A percentile compares a stretch with the other conserved stretches of the same genome.
phyloP scores from a whole-genome alignment of 2,329 filamentous ascomycete genomes.

The Colletotrichum eleusines region DNA sequence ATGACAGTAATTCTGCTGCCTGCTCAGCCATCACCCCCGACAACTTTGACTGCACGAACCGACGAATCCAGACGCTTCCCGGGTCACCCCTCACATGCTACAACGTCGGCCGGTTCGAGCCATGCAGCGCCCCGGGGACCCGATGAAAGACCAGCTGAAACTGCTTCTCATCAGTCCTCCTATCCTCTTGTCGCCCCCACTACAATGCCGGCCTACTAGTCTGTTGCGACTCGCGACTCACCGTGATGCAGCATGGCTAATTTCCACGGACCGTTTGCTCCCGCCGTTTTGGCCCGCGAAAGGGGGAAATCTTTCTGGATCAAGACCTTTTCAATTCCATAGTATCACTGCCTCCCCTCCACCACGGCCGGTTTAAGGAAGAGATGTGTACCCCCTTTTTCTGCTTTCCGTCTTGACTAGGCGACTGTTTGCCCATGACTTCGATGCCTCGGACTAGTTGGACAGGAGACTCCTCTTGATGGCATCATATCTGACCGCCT shows the following conservation, averaged over 20 bases:
- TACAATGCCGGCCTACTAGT: not conserved
- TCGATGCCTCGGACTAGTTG: not conserved
- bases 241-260: not conserved
- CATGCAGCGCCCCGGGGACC: not conserved
- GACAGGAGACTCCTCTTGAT: not conserved
- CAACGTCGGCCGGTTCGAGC: not conserved
- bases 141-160: not conserved
- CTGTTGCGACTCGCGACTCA: not conserved
- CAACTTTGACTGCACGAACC: not conserved
- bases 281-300: not conserved
- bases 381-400: not conserved
- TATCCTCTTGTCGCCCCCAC: not conserved
- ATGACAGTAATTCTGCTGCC: slow-evolving; percentile 31
- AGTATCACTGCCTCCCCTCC: not conserved
- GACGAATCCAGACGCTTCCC: slow-evolving; percentile 16
- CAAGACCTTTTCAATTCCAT: not conserved
- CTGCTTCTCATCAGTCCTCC: not conserved
- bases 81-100: not conserved
- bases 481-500: not conserved
- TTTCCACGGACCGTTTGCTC: not conserved
- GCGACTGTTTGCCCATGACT: not conserved
- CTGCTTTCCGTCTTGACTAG: not conserved
- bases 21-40: slow-evolving; percentile 9
- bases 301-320: not conserved
- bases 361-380: not conserved